Evolutionary conservation across 2,329 filamentous ascomycete species (phyloP).

Genomic region (Cercospora brassicicola): DNA sequence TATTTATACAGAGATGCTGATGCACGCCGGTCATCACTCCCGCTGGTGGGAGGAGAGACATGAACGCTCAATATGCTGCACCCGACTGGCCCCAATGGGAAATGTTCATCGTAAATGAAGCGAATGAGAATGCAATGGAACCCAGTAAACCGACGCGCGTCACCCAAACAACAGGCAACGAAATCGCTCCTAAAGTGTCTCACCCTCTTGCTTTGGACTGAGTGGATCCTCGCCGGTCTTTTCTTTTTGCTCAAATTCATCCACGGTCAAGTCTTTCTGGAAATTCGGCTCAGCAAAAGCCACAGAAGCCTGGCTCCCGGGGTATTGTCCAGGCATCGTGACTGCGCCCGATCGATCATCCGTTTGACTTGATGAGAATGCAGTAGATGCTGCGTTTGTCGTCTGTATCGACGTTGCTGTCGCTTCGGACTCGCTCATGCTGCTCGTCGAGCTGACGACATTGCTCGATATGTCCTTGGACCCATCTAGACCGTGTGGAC

Average conservation of each 20-base stretch:
- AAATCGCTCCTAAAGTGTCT: constrained; percentile 11
- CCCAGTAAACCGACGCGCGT: neutral
- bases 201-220: constrained; percentile 9
- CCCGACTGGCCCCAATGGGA: neutral
- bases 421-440: constrained; percentile 12
- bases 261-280: constrained; percentile 14
- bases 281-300: constrained; percentile 17
- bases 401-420: constrained; percentile 19
- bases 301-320: constrained; percentile 3
- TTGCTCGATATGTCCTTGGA: constrained; percentile 2
- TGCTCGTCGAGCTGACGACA: neutral
- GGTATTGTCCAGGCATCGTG: constrained; percentile 15
- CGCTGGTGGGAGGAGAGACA: neutral
- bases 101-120: neutral
- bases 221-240: constrained; percentile 8
- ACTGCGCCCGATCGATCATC: constrained; percentile 10
- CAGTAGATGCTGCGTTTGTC: neutral
- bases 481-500: constrained; percentile 16
- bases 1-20: constrained; percentile 1
- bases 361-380: neutral
- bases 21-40: neutral
- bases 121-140: neutral
- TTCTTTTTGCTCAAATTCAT: constrained; percentile 22
- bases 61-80: constrained; percentile 6
- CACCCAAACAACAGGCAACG: constrained; percentile 3